Conservation (phyloP, 139 green algal genomes). For the Coelastrella sp. region DNA sequence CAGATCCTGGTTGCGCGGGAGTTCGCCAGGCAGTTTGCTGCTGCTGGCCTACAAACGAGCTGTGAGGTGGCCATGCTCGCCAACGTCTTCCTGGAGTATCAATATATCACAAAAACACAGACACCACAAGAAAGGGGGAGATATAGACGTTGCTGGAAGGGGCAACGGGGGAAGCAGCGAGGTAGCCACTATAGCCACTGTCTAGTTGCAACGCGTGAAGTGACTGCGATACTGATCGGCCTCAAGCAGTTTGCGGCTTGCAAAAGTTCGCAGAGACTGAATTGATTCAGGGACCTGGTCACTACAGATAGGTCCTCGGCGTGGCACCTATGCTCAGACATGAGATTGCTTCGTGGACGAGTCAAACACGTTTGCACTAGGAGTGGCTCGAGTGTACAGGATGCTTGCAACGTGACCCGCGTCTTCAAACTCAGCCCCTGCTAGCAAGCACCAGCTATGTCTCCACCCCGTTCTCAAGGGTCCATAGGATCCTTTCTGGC, state of each 20-base stretch:
- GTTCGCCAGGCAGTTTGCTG: background rate
- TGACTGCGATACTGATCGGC: background rate
- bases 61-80: background rate
- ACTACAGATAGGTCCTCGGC: no score
- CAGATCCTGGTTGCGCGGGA: background rate
- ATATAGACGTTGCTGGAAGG: no score
- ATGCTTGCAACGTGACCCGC: no score
- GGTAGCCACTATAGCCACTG: background rate
- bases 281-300: no score
- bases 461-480: background rate
- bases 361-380: background rate
- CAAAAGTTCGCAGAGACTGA: no score
- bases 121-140: no score
- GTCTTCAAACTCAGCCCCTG: no score
- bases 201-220: background rate
- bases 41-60: background rate
- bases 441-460: background rate
- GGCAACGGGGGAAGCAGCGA: background rate
- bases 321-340: no score
- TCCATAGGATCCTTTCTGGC: background rate
- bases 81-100: no score
- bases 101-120: no score
- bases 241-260: background rate
- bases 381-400: no score
- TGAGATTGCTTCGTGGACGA: background rate